Evolutionary conservation across 306 rosid species (phyloP).

Genomic region (Prunus mongolica): DNA sequence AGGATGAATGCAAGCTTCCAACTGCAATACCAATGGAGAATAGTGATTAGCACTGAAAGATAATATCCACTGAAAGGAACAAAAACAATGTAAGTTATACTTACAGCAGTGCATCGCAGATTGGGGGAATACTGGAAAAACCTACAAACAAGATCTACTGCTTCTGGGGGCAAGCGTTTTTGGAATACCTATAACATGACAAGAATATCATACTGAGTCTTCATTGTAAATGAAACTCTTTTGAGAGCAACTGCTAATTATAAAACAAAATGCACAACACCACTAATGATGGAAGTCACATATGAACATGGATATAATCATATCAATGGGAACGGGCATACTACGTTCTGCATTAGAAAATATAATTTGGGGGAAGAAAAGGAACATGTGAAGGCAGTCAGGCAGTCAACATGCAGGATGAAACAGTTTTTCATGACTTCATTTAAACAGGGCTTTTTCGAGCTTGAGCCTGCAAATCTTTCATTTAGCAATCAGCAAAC

Average conservation of each 20-base stretch:
- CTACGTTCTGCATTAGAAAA: not conserved
- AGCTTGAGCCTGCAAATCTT: not conserved
- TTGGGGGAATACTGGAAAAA: conserved; percentile 99
- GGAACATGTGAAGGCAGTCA: not conserved
- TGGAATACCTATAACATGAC: conserved; percentile 71
- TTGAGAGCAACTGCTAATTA: not conserved
- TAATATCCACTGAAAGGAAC: not conserved
- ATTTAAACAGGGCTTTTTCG: not conserved
- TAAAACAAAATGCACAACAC: not conserved
- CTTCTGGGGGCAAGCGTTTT: conserved; percentile 98
- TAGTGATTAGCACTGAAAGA: not conserved
- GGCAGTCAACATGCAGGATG: not conserved
- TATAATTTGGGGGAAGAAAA: not conserved
- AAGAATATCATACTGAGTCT: conserved; percentile 12
- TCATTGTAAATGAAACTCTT: not conserved
- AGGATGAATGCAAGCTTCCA: conserved; percentile 99
- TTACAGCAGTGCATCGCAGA: conserved; percentile 96
- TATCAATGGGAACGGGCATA: not conserved
- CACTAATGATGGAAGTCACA: not conserved
- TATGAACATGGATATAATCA: not conserved
- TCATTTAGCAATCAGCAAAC: not conserved
- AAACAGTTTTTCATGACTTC: not conserved
- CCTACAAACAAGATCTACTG: conserved; percentile 97
- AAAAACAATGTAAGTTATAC: conserved; percentile 19
- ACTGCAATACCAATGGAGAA: conserved; percentile 39